These are phyloP conservation scores for Vitis hybrid DNA, from an alignment of 177 flowering plant species.

Conservation along the genomic window DNA sequence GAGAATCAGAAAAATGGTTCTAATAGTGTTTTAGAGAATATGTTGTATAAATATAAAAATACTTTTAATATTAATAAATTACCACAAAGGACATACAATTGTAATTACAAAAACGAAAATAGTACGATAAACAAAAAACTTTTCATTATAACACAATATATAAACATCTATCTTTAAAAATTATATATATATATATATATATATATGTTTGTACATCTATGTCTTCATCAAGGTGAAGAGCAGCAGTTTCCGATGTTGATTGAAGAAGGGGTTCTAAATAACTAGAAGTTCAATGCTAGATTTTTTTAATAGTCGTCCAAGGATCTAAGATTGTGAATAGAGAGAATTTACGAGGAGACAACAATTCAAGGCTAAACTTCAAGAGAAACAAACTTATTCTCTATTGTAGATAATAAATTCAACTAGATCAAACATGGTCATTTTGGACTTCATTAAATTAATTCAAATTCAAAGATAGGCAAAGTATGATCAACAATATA, in stretches of 20 bases:
- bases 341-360: conserved; percentile 51
- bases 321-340: conserved; percentile 28
- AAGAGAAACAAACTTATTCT: conserved; percentile 63
- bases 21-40: too few relatives aligned
- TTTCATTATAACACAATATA: too few relatives aligned
- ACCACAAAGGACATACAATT: too few relatives aligned
- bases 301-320: conserved; percentile 31
- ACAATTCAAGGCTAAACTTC: conserved; percentile 68
- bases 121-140: too few relatives aligned
- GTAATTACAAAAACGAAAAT: too few relatives aligned
- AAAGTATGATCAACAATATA: too few relatives aligned
- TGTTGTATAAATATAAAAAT: too few relatives aligned
- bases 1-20: too few relatives aligned
- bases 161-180: too few relatives aligned
- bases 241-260: conserved; percentile 36
- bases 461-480: too few relatives aligned
- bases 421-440: neutral
- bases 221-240: conserved; percentile 59
- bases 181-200: conserved; percentile 6
- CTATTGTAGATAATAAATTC: conserved; percentile 42
- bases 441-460: too few relatives aligned
- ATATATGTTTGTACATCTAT: conserved; percentile 71
- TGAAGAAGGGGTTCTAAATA: conserved; percentile 62
- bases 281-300: conserved; percentile 13
- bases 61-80: too few relatives aligned